Evolutionary conservation across 441 rosid species (phyloP).

Genomic region (Eruca vesicaria): DNA sequence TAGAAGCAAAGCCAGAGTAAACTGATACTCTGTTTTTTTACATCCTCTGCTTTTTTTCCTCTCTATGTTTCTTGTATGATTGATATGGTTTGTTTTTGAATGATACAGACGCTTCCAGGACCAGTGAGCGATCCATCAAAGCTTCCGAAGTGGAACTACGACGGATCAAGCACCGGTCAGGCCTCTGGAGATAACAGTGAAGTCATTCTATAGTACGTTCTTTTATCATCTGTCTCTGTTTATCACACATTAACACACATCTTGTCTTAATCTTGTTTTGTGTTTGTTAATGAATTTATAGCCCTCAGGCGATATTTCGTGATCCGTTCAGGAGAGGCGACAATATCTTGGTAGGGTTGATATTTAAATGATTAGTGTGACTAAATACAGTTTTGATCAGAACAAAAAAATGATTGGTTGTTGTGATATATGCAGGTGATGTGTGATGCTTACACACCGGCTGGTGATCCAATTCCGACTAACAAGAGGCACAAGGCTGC

Average conservation of each 20-base stretch:
- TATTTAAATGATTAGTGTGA: conserved; percentile 35
- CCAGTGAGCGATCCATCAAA: background rate
- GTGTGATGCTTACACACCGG: conserved; percentile 64
- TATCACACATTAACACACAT: background rate
- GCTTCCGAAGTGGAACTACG: background rate
- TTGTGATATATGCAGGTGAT: conserved; percentile 40
- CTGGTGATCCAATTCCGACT: conserved; percentile 54
- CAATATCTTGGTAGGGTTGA: conserved; percentile 7
- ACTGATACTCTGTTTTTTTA: background rate
- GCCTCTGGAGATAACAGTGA: background rate
- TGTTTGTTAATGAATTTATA: background rate
- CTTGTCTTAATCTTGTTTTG: background rate
- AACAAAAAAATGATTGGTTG: background rate
- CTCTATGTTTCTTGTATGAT: background rate
- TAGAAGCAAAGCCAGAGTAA: background rate
- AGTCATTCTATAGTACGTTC: background rate
- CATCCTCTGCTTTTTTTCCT: background rate
- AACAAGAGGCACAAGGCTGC: conserved; percentile 56
- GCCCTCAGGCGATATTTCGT: background rate
- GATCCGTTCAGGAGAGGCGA: background rate
- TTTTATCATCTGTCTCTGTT: background rate
- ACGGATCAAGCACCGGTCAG: background rate
- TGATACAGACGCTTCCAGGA: background rate
- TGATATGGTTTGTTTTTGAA: background rate
- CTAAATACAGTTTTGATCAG: background rate